Conservation (phyloP, 2,329 filamentous ascomycete species). For the Aspergillus fischeri region DNA sequence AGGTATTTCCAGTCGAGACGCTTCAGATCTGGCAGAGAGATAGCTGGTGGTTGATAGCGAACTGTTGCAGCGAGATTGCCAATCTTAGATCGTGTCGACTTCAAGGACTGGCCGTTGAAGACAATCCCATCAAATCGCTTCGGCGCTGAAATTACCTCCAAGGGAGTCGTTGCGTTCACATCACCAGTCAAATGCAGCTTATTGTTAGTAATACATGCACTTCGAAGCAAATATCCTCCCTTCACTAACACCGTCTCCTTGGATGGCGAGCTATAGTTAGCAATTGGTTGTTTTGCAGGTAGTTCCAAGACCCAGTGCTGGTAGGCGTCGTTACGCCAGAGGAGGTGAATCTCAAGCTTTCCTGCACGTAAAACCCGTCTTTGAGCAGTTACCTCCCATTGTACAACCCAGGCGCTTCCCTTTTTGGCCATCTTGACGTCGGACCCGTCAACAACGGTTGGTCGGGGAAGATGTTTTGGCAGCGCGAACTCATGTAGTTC, state of each 20-base stretch:
- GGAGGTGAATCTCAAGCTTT: constrained; percentile 23
- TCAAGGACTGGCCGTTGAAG: constrained; percentile 56
- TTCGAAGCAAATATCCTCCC: constrained; percentile 41
- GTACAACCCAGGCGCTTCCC: constrained; percentile 23
- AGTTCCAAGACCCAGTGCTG: constrained; percentile 37
- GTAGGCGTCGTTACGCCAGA: constrained; percentile 25
- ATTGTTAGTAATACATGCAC: constrained; percentile 50
- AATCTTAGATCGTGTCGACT: constrained; percentile 28
- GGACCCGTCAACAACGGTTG: constrained; percentile 5
- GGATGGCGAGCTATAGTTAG: constrained; percentile 22
- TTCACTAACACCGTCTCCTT: constrained; percentile 34
- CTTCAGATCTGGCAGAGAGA: constrained; percentile 56
- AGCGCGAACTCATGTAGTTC: constrained; percentile 42
- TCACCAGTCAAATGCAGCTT: constrained; percentile 64
- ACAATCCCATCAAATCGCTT: constrained; percentile 47
- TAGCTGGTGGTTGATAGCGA: constrained; percentile 46
- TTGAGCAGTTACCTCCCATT: constrained; percentile 24
- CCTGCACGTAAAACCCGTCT: constrained; percentile 34
- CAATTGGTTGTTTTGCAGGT: constrained; percentile 26
- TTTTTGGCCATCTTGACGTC: constrained; percentile 31
- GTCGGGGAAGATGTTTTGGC: constrained; percentile 7
- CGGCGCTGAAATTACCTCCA: constrained; percentile 65
- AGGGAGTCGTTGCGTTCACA: constrained; percentile 62
- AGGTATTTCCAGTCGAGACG: constrained; percentile 64
- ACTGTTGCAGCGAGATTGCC: constrained; percentile 52